A percentile compares a stretch with the other conserved stretches of the same genome.
These are phyloP conservation scores for Jimgerdemannia lactiflua DNA, from an alignment of 192 early-diverging fungal species.

Conservation along the genomic window DNA sequence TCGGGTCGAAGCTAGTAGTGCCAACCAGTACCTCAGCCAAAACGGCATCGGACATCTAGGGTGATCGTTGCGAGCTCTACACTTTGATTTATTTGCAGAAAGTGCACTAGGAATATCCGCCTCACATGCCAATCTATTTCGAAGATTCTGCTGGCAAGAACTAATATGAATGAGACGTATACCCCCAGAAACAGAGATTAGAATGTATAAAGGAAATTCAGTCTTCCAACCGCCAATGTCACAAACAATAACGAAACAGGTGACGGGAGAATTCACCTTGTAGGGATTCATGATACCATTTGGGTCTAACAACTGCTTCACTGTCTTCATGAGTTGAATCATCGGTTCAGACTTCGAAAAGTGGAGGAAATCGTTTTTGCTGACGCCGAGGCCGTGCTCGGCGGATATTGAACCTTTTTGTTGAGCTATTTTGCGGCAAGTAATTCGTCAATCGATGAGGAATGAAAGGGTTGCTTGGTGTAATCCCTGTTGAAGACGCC, in stretches of 20 bases:
- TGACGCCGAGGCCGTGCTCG: slow-evolving; percentile 64
- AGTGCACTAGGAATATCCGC: no score
- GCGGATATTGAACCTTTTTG: slow-evolving; percentile 38
- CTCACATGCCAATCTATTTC: neutral
- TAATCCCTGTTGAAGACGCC: no score
- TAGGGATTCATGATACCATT: slow-evolving; percentile 93
- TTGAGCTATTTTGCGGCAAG: slow-evolving; percentile 11
- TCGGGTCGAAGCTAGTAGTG: no score
- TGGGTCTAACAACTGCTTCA: slow-evolving; percentile 91
- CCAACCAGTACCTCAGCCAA: no score
- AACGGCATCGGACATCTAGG: no score
- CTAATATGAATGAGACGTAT: neutral
- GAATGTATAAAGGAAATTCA: neutral
- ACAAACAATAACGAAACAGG: no score
- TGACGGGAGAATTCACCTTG: slow-evolving; percentile 33
- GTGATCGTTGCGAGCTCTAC: no score
- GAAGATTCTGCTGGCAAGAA: neutral
- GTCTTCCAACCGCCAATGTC: neutral
- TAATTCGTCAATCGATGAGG: neutral
- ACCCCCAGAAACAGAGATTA: neutral
- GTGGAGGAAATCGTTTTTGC: slow-evolving; percentile 65
- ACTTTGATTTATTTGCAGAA: no score
- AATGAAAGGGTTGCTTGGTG: neutral
- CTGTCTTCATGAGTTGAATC: slow-evolving; percentile 80
- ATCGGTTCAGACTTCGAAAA: slow-evolving; percentile 86